Conservation (phyloP, 495 filamentous ascomycete genomes). For the Penicillium egyptiacum region DNA sequence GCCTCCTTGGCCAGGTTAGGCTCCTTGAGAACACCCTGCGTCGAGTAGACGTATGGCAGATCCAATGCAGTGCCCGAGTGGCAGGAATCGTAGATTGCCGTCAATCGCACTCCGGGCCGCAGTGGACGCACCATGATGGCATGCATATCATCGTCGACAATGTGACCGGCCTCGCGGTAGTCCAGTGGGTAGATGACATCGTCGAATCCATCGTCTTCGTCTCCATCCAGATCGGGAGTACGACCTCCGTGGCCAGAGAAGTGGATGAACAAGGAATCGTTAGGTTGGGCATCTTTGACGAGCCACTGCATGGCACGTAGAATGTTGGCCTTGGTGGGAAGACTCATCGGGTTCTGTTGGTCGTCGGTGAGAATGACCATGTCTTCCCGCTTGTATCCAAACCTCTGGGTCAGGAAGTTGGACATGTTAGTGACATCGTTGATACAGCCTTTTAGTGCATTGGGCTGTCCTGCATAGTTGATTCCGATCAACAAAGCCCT, state of each 20-base stretch:
- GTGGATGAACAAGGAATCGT: slow-evolving; percentile 96
- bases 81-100: slow-evolving; percentile 97
- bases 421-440: slow-evolving; percentile 99
- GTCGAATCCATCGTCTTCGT: slow-evolving; percentile 93
- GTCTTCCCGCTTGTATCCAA: slow-evolving; percentile 89
- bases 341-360: slow-evolving; percentile 90
- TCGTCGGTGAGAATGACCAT: slow-evolving; percentile 99
- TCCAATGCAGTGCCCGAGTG: slow-evolving; percentile 96
- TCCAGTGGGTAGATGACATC: slow-evolving; percentile 98
- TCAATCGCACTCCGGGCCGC: slow-evolving; percentile 82
- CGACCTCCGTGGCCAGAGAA: slow-evolving; percentile 97
- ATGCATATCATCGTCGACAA: slow-evolving; percentile 98
- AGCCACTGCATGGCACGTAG: slow-evolving; percentile 97
- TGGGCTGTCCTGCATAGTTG: slow-evolving; percentile 92
- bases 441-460: slow-evolving; percentile 88
- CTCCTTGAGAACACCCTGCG: slow-evolving; percentile 92
- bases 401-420: slow-evolving; percentile 77
- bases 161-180: slow-evolving; percentile 84
- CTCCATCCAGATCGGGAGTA: slow-evolving; percentile 91
- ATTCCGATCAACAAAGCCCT: slow-evolving; percentile 95
- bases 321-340: slow-evolving; percentile 93
- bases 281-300: slow-evolving; percentile 89
- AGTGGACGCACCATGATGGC: slow-evolving; percentile 88
- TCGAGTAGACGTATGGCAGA: slow-evolving; percentile 95
- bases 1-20: slow-evolving; percentile 97